A percentile compares a stretch with the other conserved stretches of the same genome.
Evolutionary conservation across 2,329 filamentous ascomycete species (phyloP).

Genomic region (Aureobasidium sp.): DNA sequence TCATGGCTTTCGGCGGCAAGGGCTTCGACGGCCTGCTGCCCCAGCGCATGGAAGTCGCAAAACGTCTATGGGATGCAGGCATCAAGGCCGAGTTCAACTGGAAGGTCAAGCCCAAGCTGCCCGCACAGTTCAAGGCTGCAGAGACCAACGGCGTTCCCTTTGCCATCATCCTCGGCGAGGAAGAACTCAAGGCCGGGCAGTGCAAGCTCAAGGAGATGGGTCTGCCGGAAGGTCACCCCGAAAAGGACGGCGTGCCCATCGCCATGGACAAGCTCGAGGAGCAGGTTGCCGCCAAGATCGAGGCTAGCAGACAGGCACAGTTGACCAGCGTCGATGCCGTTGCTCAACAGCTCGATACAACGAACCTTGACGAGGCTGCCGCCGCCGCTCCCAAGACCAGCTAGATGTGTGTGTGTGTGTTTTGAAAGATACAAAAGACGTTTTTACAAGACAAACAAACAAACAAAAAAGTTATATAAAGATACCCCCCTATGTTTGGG

Average conservation of each 20-base stretch:
- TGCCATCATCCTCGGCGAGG: constrained; percentile 81
- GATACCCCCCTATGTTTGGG: constrained; percentile 1
- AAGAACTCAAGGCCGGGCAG: constrained; percentile 74
- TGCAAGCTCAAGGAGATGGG: constrained; percentile 84
- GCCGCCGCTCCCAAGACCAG: constrained; percentile 17
- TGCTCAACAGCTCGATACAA: constrained; percentile 11
- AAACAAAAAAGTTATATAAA: constrained; percentile 1
- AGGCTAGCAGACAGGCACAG: constrained; percentile 21
- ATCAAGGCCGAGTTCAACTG: constrained; percentile 86
- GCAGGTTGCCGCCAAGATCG: constrained; percentile 50
- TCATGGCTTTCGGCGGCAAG: constrained; percentile 91
- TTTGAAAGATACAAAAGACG: background rate
- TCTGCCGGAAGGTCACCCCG: constrained; percentile 69
- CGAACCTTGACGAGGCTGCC: constrained; percentile 18
- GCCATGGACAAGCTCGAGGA: constrained; percentile 52
- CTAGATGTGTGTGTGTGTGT: too few species aligned
- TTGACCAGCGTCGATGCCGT: constrained; percentile 20
- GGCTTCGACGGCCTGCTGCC: constrained; percentile 70
- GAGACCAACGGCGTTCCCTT: constrained; percentile 73
- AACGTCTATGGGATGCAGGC: constrained; percentile 72
- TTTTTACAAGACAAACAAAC: background rate
- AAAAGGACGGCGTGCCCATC: constrained; percentile 80
- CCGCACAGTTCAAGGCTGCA: constrained; percentile 83
- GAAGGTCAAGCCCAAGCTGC: constrained; percentile 85
- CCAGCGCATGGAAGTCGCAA: constrained; percentile 74